A percentile compares a stretch with the other conserved stretches of the same genome.
These are phyloP conservation scores for Tetrahymena borealis DNA, from an alignment of 73 alveolate species.

Conservation along the genomic window DNA sequence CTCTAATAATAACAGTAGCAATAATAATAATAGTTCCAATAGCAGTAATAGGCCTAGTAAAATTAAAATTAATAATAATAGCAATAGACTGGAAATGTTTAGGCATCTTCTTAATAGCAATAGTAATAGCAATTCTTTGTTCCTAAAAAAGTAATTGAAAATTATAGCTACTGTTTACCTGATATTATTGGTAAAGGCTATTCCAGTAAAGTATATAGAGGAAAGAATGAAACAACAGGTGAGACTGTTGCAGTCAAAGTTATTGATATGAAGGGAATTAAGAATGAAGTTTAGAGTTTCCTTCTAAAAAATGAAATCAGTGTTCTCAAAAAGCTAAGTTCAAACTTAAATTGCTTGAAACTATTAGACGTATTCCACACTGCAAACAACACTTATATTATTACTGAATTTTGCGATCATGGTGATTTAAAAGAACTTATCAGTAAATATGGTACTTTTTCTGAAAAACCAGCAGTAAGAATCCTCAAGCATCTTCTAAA, in stretches of 20 bases:
- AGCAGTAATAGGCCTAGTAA: not conserved
- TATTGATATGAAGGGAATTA: conserved; percentile 45
- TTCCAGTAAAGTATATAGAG: conserved; percentile 37
- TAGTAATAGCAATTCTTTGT: not conserved
- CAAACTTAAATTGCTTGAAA: conserved; percentile 8
- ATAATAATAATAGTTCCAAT: not conserved
- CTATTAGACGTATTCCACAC: conserved; percentile 36
- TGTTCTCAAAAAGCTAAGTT: conserved; percentile 27
- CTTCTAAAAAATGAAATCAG: conserved; percentile 32
- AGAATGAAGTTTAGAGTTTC: conserved; percentile 16
- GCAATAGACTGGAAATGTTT: not conserved
- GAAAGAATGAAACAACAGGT: conserved; percentile 28
- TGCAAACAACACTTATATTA: conserved; percentile 33
- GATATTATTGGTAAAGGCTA: conserved; percentile 39
- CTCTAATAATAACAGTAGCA: not conserved
- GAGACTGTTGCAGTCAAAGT: conserved; percentile 41
- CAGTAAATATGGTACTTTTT: conserved; percentile 15
- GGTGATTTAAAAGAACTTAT: conserved; percentile 31
- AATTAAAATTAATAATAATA: not conserved
- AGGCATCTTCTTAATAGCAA: not conserved
- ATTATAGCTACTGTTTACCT: conserved; percentile 29
- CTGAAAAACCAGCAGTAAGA: conserved; percentile 18
- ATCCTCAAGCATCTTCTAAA: conserved; percentile 12
- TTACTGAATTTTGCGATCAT: conserved; percentile 41
- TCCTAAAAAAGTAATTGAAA: conserved; percentile 37